phyloP scores from a whole-genome alignment of 129 eudicot genomes.

The Ambrosia artemisiifolia region DNA sequence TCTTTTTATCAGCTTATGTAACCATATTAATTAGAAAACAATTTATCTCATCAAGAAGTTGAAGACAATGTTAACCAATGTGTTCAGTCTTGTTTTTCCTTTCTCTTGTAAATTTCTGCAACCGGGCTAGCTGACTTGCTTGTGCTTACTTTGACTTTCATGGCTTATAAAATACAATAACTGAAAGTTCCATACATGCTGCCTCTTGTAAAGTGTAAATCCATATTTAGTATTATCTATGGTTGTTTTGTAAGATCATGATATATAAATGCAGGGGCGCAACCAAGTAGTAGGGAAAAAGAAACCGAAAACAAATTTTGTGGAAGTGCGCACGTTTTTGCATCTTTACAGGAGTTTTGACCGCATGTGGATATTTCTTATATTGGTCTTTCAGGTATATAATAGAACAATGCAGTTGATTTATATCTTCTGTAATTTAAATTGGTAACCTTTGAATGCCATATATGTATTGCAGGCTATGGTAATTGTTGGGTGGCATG shows the following conservation, averaged over 20 bases:
- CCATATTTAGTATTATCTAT: not conserved
- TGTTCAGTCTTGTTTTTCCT: slow-evolving; percentile 9
- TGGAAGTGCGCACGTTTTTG: slow-evolving; percentile 92
- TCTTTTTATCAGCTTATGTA: not conserved
- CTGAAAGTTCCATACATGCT: not conserved
- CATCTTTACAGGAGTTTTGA: slow-evolving; percentile 94
- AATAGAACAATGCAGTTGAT: not conserved
- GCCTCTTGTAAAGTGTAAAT: not conserved
- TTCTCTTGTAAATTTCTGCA: not conserved
- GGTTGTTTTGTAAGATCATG: slow-evolving; percentile 17
- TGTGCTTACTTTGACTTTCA: not conserved
- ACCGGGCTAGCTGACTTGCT: not conserved
- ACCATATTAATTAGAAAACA: not conserved
- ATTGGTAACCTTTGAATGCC: not conserved
- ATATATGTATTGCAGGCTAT: slow-evolving; percentile 60
- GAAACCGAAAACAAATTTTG: slow-evolving; percentile 97
- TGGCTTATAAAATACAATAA: slow-evolving; percentile 15
- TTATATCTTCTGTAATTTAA: slow-evolving; percentile 6
- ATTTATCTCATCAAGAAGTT: slow-evolving; percentile 3
- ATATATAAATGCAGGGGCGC: slow-evolving; percentile 44
- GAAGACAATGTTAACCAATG: slow-evolving; percentile 2
- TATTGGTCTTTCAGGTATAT: slow-evolving; percentile 87
- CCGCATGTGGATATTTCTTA: slow-evolving; percentile 92
- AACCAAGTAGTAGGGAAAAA: slow-evolving; percentile 68
- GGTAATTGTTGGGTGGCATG: slow-evolving; percentile 94